Evolutionary conservation across 495 filamentous ascomycete genomes (phyloP), one percentile per base, ranked within the genome.

Genomic region (Aspergillus biplanus): DNA sequence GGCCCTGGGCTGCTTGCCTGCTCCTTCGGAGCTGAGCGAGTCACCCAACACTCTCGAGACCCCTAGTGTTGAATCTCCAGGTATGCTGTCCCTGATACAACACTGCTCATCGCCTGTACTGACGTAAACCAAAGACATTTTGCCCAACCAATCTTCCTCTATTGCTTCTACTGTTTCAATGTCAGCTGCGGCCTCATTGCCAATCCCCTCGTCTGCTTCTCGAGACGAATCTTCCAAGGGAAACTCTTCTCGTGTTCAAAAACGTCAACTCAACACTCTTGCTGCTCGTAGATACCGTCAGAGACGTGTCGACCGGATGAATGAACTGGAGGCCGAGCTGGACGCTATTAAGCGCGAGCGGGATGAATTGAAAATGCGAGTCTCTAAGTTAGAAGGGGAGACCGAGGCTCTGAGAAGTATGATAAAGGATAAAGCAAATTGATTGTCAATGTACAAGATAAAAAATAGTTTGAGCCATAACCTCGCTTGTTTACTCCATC

Each of bases 201-300:
- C 21, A 27, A 27, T 27, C 2, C 21, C 21, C 21, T 27, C 21
- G 21, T 2, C 21, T 27, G 21, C 21, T 27, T 27, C 21, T 27
- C 21, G 21, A 15, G 65, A 50, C 7, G 44, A 57, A 37, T 35
- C 58, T 32, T 53, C 52, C 52, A 67, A 64, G 46, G 65, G 64
- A 15, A 33, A 56, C 32, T 12, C 72, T 3, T 73, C 71, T 42
- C 70, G 73, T 31, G 70, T 78, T 16, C 67, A 73, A 56, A 90
- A 89, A 69, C 87, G 88, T 18, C 81, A 83, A 53, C 82, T 86
- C 42, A 90, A 92, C 71, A 89, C 89, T 54, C 75, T 90, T 47
- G 86, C 87, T 6, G 87, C 89, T 57, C 85, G 89, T 59, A 84
- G 88, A 59, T 93, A 89, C 73, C 85, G 90, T 27, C 84, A 91